Percentiles rank a stretch among this genome's conserved stretches.
Evolutionary conservation across 2,329 filamentous ascomycete genomes (phyloP).

Genomic region (Pseudogymnoascus sp.): DNA sequence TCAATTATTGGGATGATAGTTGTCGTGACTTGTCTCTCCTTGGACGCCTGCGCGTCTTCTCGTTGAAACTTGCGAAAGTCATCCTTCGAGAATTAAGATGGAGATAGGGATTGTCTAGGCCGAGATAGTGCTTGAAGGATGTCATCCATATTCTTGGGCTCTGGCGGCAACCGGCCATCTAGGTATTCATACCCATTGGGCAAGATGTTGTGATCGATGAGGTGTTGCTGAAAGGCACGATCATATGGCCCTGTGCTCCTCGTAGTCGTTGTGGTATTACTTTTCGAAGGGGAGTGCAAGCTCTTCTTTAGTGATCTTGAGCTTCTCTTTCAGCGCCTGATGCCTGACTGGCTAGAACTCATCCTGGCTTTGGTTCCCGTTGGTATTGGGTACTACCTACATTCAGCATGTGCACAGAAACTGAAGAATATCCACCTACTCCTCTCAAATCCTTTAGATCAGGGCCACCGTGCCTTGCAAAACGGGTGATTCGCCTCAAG

Average conservation of each 20-base stretch:
- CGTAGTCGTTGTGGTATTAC: conserved; percentile 17
- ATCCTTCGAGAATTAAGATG: conserved; percentile 28
- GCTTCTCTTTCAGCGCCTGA: neutral
- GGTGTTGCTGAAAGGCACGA: conserved; percentile 31
- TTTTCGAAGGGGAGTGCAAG: neutral
- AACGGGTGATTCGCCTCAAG: conserved; percentile 19
- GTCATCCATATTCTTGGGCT: conserved; percentile 29
- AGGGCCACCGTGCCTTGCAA: conserved; percentile 30
- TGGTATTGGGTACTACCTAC: neutral
- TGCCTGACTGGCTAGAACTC: neutral
- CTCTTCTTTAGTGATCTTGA: neutral
- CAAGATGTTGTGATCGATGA: conserved; percentile 31
- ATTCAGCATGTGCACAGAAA: neutral
- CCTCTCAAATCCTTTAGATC: conserved; percentile 30
- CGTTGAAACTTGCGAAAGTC: conserved; percentile 27
- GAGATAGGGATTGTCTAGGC: conserved; percentile 31
- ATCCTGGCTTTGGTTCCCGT: neutral
- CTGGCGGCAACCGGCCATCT: conserved; percentile 20
- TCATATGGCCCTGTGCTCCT: conserved; percentile 27
- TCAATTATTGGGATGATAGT: conserved; percentile 30
- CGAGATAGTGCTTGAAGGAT: conserved; percentile 24
- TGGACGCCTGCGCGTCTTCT: conserved; percentile 25
- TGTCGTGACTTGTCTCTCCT: conserved; percentile 30
- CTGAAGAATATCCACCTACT: conserved; percentile 18
- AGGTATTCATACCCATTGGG: conserved; percentile 22